Percentiles rank a stretch among this genome's conserved stretches.
phyloP scores from a whole-genome alignment of 2,329 filamentous ascomycete species.

The Aspergillus fijiensis region DNA sequence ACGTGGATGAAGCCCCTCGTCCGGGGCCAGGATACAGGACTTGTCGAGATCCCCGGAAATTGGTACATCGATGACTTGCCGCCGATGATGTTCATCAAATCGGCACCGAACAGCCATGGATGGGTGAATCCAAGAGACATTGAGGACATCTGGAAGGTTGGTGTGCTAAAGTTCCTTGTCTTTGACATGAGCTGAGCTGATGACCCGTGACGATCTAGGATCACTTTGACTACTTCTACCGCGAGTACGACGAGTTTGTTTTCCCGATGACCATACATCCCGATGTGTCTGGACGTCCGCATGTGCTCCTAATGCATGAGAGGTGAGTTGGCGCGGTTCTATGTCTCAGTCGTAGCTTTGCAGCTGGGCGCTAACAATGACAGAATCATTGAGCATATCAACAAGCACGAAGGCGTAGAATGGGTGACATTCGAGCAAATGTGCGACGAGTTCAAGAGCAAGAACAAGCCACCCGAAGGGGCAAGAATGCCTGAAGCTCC shows the following conservation, averaged over 20 bases:
- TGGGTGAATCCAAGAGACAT: conserved; percentile 60
- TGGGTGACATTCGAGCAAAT: conserved; percentile 64
- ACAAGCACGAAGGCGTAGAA: conserved; percentile 54
- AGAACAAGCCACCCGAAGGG: conserved; percentile 25
- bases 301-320: conserved; percentile 72
- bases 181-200: conserved; percentile 51
- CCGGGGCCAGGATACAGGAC: conserved; percentile 38
- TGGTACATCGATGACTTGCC: conserved; percentile 49
- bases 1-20: conserved; percentile 54
- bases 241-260: conserved; percentile 73
- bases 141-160: conserved; percentile 56
- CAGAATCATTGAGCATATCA: conserved; percentile 67
- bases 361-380: conserved; percentile 3
- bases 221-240: conserved; percentile 67
- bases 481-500: conserved; percentile 27
- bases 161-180: background rate
- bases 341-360: conserved; percentile 1
- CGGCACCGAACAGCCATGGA: conserved; percentile 53
- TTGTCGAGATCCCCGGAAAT: conserved; percentile 47
- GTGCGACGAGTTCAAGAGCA: conserved; percentile 67
- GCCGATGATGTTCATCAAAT: conserved; percentile 50
- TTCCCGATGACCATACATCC: conserved; percentile 78
- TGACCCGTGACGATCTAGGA: conserved; percentile 50
- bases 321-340: conserved; percentile 46
- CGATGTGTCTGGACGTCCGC: conserved; percentile 69